Conservation (phyloP, 495 filamentous ascomycete species). For the Tuber melanosporum region DNA sequence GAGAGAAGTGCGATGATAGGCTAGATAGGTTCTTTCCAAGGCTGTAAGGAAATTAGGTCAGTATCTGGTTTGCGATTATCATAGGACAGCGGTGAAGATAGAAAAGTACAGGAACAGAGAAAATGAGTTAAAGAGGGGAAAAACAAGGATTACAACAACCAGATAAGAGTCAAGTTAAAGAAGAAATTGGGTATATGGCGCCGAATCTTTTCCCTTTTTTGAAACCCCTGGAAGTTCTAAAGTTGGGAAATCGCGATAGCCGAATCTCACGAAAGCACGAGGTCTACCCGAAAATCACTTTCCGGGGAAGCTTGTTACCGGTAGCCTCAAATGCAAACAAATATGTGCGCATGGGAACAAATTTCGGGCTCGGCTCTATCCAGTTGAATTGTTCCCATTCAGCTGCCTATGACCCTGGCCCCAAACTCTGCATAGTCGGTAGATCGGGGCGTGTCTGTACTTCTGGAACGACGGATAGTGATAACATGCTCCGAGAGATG, state of each 20-base stretch:
- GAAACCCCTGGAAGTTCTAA: background rate
- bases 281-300: background rate
- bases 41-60: constrained; percentile 48
- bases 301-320: background rate
- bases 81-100: constrained; percentile 6
- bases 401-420: constrained; percentile 2
- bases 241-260: background rate
- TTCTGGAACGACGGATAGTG: constrained; percentile 3
- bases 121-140: constrained; percentile 12
- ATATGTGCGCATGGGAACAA: constrained; percentile 22
- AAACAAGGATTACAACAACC: constrained; percentile 9
- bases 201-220: background rate
- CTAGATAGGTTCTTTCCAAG: constrained; percentile 71
- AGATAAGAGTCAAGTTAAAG: constrained; percentile 12
- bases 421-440: constrained; percentile 7
- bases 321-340: background rate
- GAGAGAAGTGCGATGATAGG: constrained; percentile 67
- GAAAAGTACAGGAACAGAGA: constrained; percentile 7
- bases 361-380: constrained; percentile 13
- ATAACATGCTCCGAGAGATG: background rate
- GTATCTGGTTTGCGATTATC: constrained; percentile 12
- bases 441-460: constrained; percentile 22
- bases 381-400: constrained; percentile 18
- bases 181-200: background rate
- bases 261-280: background rate